Conservation (phyloP, 2,329 filamentous ascomycete genomes). For the Ramichloridium luteum region DNA sequence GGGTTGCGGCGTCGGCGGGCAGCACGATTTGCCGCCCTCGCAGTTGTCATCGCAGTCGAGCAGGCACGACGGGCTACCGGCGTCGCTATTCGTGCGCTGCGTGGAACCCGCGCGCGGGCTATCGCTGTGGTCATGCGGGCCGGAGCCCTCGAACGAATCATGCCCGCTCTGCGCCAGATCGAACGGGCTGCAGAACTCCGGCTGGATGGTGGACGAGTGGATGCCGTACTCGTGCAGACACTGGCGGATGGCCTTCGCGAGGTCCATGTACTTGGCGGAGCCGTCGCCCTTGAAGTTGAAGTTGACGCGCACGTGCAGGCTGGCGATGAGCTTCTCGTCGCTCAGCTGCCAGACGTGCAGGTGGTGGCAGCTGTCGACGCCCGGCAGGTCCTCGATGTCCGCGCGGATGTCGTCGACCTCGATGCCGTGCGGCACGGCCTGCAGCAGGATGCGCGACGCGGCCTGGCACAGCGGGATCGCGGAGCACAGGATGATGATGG, state of each 20-base stretch:
- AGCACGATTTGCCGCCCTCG: slow-evolving; percentile 31
- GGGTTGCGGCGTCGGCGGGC: no score
- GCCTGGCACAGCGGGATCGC: slow-evolving; percentile 69
- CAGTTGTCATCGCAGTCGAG: slow-evolving; percentile 35
- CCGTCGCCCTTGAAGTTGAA: slow-evolving; percentile 76
- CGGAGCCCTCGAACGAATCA: slow-evolving; percentile 22
- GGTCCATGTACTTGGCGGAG: slow-evolving; percentile 71
- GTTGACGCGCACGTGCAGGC: slow-evolving; percentile 81
- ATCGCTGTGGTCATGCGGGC: slow-evolving; percentile 20
- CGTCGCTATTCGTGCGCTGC: slow-evolving; percentile 22
- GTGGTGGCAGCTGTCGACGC: slow-evolving; percentile 85
- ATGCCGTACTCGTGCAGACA: slow-evolving; percentile 95
- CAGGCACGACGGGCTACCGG: slow-evolving; percentile 29
- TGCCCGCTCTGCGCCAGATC: slow-evolving; percentile 24
- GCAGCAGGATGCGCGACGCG: slow-evolving; percentile 77
- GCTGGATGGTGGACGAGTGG: slow-evolving; percentile 93
- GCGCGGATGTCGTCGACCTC: slow-evolving; percentile 81
- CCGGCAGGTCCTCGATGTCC: slow-evolving; percentile 74
- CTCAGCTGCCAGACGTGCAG: slow-evolving; percentile 96
- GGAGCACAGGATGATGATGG: slow-evolving; percentile 58
- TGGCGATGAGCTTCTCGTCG: slow-evolving; percentile 86
- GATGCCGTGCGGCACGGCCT: slow-evolving; percentile 83
- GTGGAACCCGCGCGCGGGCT: slow-evolving; percentile 14
- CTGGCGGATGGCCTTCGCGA: slow-evolving; percentile 68
- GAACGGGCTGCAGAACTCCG: slow-evolving; percentile 51